Base-by-base conservation (phyloP, 192 early-diverging fungal genomes). In the Lobosporangium transversale region DNA sequence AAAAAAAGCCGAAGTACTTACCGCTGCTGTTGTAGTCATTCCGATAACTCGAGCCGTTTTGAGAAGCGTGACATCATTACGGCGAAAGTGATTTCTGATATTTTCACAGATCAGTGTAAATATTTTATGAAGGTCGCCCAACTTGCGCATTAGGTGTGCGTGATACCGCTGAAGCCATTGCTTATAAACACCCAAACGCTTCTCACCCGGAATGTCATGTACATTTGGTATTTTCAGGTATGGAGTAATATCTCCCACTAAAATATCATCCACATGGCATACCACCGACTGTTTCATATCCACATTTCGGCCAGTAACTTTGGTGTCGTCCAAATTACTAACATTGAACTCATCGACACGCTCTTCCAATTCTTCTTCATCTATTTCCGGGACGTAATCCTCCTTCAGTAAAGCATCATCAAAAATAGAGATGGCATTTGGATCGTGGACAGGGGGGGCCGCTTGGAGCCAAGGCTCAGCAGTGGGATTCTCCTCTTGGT, bases 11-110 rank as follows among this genome's bases (percentile, higher is more conserved):
- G 2, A 30, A n/a, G 44, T 8, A 63, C 80, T 78, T 68, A 86
- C 87, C 2, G 87, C 87, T 10, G 81, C 87, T 21, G 87, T 86
- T 23, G 81, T 88, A 2, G 87, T 88, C 85, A 88, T 80, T 4
- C 87, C 87, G 33, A 88, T 79, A n/a, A 88, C 60, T 20, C 83
- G 57, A 27, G 76, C 76, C 0, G 10, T 17, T 12, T 55, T 53
- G 15, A 82, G 58, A 43, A 79, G 58, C 6, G 32, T 3, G 4
- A 52, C 33, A 62, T 82, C 81, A 43, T 66, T 69, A 18, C 31
- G 11, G 26, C 71, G 70, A 23, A 57, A 24, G 30, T 79, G 40
- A 0, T 30, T 6, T 29, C 70, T 62, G 33, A 79, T 70, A 27
- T 79, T 64, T 31, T 68, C 70, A 14, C 57, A 75, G 32, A 82